These are phyloP conservation scores for Wickerhamiella bombiphila DNA, from an alignment of 805 yeast species.

Conservation along the genomic window DNA sequence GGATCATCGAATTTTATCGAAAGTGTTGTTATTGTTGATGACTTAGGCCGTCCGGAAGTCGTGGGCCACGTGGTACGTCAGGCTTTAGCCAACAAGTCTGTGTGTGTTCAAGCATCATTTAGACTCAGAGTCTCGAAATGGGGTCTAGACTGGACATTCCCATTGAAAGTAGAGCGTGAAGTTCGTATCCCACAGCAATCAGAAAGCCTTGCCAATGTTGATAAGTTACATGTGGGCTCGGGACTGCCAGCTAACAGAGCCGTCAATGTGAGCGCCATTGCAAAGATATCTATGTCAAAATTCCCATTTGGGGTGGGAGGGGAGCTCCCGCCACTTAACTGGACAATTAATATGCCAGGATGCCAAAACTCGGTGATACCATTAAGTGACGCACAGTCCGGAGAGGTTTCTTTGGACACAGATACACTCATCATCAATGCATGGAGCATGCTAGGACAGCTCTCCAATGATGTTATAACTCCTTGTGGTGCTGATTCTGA, in stretches of 20 bases:
- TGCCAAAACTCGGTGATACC: conserved; percentile 13
- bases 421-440: conserved; percentile 6
- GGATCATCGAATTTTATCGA: neutral
- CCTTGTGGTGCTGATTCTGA: conserved; percentile 19
- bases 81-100: conserved; percentile 4
- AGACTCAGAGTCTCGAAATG: conserved; percentile 6
- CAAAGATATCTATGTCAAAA: conserved; percentile 5
- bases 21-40: conserved; percentile 3
- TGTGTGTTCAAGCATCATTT: conserved; percentile 8
- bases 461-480: conserved; percentile 15
- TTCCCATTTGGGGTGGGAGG: conserved; percentile 11
- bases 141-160: conserved; percentile 10
- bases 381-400: conserved; percentile 13
- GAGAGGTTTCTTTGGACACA: conserved; percentile 4
- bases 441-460: conserved; percentile 11
- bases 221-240: conserved; percentile 4
- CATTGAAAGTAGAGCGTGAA: conserved; percentile 3
- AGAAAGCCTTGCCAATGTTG: conserved; percentile 8
- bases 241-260: neutral
- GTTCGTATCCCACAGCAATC: conserved; percentile 8
- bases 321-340: conserved; percentile 18
- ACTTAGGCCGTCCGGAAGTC: conserved; percentile 13
- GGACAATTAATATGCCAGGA: conserved; percentile 21
- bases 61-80: conserved; percentile 6
- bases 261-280: conserved; percentile 7